Conservation (phyloP, 2,329 filamentous ascomycete species). For the Sphaerulina vaccinii region DNA sequence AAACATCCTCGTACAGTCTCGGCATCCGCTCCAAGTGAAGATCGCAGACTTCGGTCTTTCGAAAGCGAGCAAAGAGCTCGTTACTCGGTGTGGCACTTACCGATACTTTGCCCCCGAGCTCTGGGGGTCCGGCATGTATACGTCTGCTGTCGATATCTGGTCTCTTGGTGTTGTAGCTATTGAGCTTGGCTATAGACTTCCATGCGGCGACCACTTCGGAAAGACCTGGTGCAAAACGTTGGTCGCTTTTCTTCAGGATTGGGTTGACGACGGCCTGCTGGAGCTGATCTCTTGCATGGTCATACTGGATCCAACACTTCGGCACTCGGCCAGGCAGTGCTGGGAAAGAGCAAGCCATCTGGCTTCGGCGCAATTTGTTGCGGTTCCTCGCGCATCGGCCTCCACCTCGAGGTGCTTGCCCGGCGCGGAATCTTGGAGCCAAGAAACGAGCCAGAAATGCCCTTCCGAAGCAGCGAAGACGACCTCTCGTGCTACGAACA, state of each 20-base stretch:
- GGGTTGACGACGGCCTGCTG: neutral
- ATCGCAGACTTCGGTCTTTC: slow-evolving; percentile 16
- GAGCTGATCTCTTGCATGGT: neutral
- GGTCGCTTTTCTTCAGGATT: neutral
- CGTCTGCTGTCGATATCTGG: slow-evolving; percentile 13
- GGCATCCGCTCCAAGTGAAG: slow-evolving; percentile 6
- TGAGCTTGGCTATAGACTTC: slow-evolving; percentile 7
- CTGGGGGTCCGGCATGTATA: neutral
- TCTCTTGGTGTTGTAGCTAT: slow-evolving; percentile 8
- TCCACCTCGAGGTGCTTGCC: too few species aligned
- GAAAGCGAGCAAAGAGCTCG: slow-evolving; percentile 9
- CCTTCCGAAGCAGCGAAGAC: too few species aligned
- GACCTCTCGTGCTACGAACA: too few species aligned
- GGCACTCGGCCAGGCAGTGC: neutral
- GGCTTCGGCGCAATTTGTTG: neutral
- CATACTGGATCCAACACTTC: neutral
- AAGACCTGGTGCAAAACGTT: neutral
- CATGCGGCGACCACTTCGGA: neutral
- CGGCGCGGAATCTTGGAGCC: too few species aligned
- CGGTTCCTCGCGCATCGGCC: neutral
- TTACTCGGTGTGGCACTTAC: slow-evolving; percentile 5
- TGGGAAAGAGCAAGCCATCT: neutral
- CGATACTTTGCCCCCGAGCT: slow-evolving; percentile 10
- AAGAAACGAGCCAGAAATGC: too few species aligned
- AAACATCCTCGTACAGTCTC: slow-evolving; percentile 11